Percentiles rank a stretch among this genome's conserved stretches.
These are phyloP conservation scores for Globisporangium apiculatum DNA, from an alignment of 352 stramenopile genomes.

Conservation along the genomic window DNA sequence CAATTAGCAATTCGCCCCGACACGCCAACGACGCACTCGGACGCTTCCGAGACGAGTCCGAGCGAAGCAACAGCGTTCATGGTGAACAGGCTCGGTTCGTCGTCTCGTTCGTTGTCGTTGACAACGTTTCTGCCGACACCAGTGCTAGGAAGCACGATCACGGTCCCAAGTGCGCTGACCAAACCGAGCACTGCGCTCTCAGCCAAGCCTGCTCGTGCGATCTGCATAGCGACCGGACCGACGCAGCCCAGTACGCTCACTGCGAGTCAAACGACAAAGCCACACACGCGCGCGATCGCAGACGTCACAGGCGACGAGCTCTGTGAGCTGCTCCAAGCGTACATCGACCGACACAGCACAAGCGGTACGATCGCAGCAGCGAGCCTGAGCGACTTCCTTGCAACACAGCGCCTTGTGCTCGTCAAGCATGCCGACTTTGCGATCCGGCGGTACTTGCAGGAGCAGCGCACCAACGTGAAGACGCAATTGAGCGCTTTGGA, in stretches of 20 bases:
- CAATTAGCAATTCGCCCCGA: not conserved
- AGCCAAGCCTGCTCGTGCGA: too few relatives aligned
- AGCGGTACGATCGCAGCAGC: constrained; percentile 32
- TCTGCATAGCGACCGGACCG: too few relatives aligned
- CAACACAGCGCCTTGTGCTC: constrained; percentile 23
- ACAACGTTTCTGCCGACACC: too few relatives aligned
- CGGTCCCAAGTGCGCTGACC: not conserved
- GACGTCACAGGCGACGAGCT: constrained; percentile 19
- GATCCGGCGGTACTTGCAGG: constrained; percentile 26
- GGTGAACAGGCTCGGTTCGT: not conserved
- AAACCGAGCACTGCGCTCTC: too few relatives aligned
- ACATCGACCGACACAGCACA: constrained; percentile 26
- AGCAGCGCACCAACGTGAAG: constrained; percentile 20
- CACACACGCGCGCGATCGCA: constrained; percentile 4
- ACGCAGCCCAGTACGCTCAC: too few relatives aligned
- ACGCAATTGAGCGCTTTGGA: constrained; percentile 18
- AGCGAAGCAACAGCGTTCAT: constrained; percentile 3
- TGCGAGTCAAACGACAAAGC: too few relatives aligned
- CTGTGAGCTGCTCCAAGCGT: constrained; percentile 28
- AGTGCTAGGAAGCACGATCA: constrained; percentile 1
- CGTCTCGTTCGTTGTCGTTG: not conserved
- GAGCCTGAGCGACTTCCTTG: constrained; percentile 29
- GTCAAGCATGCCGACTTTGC: constrained; percentile 24
- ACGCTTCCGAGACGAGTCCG: not conserved
- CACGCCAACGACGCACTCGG: constrained; percentile 8